These are phyloP conservation scores for Sporothrix variecibatus DNA, from an alignment of 2,329 filamentous ascomycete species.

Conservation along the genomic window DNA sequence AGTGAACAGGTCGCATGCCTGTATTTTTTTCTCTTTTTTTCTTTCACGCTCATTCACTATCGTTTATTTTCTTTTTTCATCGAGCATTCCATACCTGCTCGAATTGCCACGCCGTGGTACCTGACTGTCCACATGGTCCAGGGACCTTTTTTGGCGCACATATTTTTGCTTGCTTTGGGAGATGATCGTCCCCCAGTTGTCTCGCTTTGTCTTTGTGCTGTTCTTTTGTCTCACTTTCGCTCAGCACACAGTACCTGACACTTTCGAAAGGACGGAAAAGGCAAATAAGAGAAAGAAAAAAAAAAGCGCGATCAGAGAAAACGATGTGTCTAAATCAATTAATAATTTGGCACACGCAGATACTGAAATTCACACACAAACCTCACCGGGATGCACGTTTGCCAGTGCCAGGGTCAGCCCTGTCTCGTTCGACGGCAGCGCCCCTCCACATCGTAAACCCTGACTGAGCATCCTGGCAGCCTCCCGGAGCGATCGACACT, in stretches of 20 bases:
- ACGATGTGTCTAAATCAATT: neutral
- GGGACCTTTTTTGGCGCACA: neutral
- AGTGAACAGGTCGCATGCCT: neutral
- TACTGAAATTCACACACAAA: neutral
- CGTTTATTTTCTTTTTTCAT: neutral
- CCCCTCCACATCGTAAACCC: neutral
- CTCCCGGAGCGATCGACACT: constrained; percentile 6
- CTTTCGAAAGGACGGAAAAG: neutral
- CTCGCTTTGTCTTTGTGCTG: neutral
- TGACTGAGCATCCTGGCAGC: constrained; percentile 10
- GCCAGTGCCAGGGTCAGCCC: constrained; percentile 3
- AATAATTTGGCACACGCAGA: neutral
- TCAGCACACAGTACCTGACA: neutral
- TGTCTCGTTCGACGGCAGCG: neutral
- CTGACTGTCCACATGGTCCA: constrained; percentile 1
- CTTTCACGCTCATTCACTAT: neutral
- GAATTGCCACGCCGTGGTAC: neutral
- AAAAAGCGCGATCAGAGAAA: neutral
- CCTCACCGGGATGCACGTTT: neutral
- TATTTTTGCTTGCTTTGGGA: constrained; percentile 1
- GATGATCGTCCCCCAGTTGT: neutral
- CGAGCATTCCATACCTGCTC: neutral
- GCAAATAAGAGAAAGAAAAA: neutral
- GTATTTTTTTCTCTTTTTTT: neutral
- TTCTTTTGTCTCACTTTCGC: constrained; percentile 5